phyloP scores from a whole-genome alignment of 2,329 filamentous ascomycete species.

The Penicillium sp. region DNA sequence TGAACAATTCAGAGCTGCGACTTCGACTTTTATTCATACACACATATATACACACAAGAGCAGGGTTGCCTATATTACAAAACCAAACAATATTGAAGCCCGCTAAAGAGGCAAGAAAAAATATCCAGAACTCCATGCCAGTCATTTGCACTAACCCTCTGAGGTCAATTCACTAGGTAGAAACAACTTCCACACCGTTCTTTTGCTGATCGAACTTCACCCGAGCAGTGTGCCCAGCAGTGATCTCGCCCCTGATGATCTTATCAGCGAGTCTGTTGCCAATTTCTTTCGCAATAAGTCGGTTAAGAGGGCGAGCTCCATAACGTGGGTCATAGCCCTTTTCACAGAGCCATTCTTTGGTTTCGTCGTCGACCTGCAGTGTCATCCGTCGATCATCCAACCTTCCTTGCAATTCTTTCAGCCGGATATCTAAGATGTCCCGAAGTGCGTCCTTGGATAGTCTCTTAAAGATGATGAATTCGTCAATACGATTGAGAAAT shows the following conservation, averaged over 20 bases:
- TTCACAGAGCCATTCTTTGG: slow-evolving; percentile 82
- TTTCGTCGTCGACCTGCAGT: slow-evolving; percentile 65
- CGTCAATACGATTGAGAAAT: slow-evolving; percentile 94
- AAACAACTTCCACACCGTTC: slow-evolving; percentile 52
- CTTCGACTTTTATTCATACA: not conserved
- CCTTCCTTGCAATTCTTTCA: slow-evolving; percentile 76
- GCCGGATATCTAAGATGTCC: slow-evolving; percentile 89
- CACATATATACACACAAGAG: slow-evolving; percentile 1
- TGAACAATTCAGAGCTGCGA: not conserved
- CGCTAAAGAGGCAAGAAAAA: not conserved
- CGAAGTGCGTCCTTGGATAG: slow-evolving; percentile 72
- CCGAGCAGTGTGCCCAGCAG: slow-evolving; percentile 67
- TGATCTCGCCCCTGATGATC: slow-evolving; percentile 82
- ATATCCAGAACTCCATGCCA: slow-evolving; percentile 4
- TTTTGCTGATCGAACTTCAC: slow-evolving; percentile 65
- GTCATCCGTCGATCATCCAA: slow-evolving; percentile 82
- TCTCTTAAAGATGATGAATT: slow-evolving; percentile 93
- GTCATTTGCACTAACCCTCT: not conserved
- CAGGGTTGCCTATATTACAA: slow-evolving; percentile 7
- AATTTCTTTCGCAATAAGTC: slow-evolving; percentile 85
- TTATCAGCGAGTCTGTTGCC: slow-evolving; percentile 83
- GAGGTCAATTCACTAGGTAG: slow-evolving; percentile 11
- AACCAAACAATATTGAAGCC: not conserved
- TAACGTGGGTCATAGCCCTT: slow-evolving; percentile 88
- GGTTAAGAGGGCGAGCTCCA: slow-evolving; percentile 84